Conservation (phyloP, 1,284 basidiomycete species). For the Naganishia sp. region DNA sequence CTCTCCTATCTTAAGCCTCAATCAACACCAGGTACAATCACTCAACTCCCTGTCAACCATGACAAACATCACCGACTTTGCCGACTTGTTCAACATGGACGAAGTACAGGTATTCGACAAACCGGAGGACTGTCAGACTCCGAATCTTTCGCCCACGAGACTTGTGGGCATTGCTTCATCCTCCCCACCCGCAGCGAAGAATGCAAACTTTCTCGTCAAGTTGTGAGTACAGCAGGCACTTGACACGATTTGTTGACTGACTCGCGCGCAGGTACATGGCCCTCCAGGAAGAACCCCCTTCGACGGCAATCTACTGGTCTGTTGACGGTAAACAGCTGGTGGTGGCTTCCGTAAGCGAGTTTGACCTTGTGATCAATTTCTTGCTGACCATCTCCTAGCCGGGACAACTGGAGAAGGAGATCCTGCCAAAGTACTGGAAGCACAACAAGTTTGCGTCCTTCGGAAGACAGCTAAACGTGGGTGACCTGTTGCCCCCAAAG, state of each 20-base stretch:
- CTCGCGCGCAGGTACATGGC: conserved; percentile 41
- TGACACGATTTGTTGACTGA: background rate
- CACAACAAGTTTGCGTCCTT: conserved; percentile 50
- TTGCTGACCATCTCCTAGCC: conserved; percentile 10
- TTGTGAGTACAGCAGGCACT: conserved; percentile 36
- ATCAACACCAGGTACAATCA: too few relatives aligned
- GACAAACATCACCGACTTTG: conserved; percentile 16
- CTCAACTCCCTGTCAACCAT: background rate
- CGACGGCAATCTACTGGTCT: conserved; percentile 49
- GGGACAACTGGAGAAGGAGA: conserved; percentile 42
- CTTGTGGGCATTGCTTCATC: background rate
- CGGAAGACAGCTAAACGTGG: conserved; percentile 43
- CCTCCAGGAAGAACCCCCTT: conserved; percentile 42
- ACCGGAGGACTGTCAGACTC: background rate
- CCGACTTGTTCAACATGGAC: conserved; percentile 23
- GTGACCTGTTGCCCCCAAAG: background rate
- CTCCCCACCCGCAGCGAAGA: conserved; percentile 18
- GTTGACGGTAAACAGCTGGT: conserved; percentile 46
- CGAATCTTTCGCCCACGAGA: conserved; percentile 4
- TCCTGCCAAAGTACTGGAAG: conserved; percentile 48
- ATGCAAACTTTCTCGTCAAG: conserved; percentile 47
- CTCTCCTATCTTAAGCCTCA: conserved; percentile 1
- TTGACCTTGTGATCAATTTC: background rate
- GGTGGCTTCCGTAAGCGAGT: conserved; percentile 44
- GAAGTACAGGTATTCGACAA: conserved; percentile 15